Evolutionary conservation across 2,329 filamentous ascomycete genomes (phyloP), one percentile per base, ranked within the genome.

Genomic region (Fonsecaea nubica): DNA sequence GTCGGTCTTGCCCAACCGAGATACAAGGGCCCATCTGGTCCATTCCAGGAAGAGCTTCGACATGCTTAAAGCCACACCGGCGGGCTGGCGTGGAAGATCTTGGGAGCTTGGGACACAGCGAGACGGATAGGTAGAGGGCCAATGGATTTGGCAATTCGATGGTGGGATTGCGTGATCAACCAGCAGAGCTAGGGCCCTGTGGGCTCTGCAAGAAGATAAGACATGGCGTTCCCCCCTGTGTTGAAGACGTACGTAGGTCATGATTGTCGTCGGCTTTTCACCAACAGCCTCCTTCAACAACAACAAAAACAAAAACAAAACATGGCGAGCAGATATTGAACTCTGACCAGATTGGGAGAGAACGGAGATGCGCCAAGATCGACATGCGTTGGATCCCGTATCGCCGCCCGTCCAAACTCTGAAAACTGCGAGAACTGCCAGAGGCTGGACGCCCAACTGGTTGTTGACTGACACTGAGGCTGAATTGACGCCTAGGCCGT

Each of bases 121-220:
- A 7, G 40, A 42, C 40, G 6, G 40, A 42, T 15, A 42, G 40
- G n/a, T 15, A 42, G 40, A 42, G 13, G 13, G 40, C 15, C 40
- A 15, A 7, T n/a, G 18, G 45, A 12, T 50, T 18, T 55, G 53
- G n/a, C 30, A 61, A 52, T 61, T 54, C 13, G 53, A 61, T 40
- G 58, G 45, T 36, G 50, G 45, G 50, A 61, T 52, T 61, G 58
- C 58, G 58, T 61, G 58, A 61, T 61, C 45, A 33, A 45, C n/a
- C 7, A 21, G 3, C 21, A 13, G 8, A 12, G 45, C 21, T 30
- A 50, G 45, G 8, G 45, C 45, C 30, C 45, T 50, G 45, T 21
- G 45, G 8, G 45, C 45, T 30, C 45, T 50, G 45, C 45, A 25
- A 25, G 8, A 50, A 50, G 45, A 50, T 50, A 50, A 50, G 45